Percentiles rank a stretch among this genome's conserved stretches.
These are phyloP conservation scores for Anthracocystis panici-leucophaei DNA, from an alignment of 1,284 basidiomycete species.

Conservation along the genomic window DNA sequence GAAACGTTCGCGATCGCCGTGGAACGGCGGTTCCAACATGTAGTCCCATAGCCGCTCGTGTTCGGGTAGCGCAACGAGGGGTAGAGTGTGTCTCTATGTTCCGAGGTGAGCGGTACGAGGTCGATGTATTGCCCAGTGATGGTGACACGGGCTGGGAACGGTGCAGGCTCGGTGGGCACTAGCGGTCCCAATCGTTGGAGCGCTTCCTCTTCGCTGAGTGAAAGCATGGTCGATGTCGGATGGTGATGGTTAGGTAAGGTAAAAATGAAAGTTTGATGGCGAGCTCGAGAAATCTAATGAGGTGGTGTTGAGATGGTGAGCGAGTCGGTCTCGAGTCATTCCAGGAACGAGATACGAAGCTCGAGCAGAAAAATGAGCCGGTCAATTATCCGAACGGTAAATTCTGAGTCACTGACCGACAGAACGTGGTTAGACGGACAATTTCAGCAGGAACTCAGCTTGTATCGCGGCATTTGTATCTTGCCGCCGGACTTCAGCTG, in stretches of 20 bases:
- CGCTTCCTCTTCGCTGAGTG: conserved; percentile 34
- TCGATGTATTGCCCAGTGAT: conserved; percentile 40
- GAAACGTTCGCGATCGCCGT: conserved; percentile 25
- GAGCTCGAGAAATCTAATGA: neutral
- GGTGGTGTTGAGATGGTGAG: neutral
- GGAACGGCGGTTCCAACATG: conserved; percentile 32
- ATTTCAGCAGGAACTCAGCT: neutral
- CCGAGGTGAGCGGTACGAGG: conserved; percentile 21
- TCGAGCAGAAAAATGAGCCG: neutral
- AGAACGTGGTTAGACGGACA: neutral
- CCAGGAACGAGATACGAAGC: neutral
- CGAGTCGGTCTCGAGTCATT: conserved; percentile 9
- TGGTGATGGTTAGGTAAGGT: neutral
- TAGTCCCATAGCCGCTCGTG: conserved; percentile 45
- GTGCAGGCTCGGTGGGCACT: conserved; percentile 19
- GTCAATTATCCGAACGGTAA: neutral
- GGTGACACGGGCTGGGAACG: conserved; percentile 21
- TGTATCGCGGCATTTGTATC: neutral
- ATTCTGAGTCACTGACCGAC: neutral
- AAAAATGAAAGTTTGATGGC: neutral
- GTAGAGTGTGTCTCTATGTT: conserved; percentile 32
- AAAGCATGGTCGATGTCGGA: conserved; percentile 13
- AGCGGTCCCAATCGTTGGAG: conserved; percentile 23
- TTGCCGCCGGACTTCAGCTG: no score
- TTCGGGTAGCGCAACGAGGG: conserved; percentile 24